Evolutionary conservation across 78 protist genomes (phyloP), one percentile per base, ranked within the genome.

Genomic region (Pelomyxa schiedti): DNA sequence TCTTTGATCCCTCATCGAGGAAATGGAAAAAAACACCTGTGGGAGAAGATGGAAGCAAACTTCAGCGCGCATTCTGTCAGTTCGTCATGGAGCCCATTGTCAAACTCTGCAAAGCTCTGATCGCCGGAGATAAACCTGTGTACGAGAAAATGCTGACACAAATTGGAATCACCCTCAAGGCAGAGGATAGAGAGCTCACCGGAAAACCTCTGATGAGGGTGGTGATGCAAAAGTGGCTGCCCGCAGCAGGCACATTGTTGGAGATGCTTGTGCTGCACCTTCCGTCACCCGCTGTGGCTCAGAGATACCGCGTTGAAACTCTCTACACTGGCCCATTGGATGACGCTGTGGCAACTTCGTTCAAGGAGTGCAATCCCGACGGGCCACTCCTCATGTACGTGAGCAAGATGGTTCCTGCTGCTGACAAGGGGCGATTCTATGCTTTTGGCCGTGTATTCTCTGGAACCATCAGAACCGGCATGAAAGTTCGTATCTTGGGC

Each of bases 211-310:
- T 92, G 6, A 76, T 79, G 38, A 83, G 26, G 47, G 24, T 39
- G 6, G 72, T 88, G 16, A 77, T 88, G 88, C 9, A 1, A 5
- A 24, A 24, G 39, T 78, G 58, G 66, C 32, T 86, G 24, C 91
- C 87, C 4, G 87, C 86, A 0, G 85, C 75, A 0, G 72, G 65
- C 6, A 5, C 69, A 22, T 30, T 87, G 32, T 43, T 88, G 8
- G 83, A 73, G 26, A 76, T 74, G 77, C 69, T 81, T 36, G 81
- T 89, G 32, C 1, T 16, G 2, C 75, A 82, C 37, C 87, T 91
- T 39, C 93, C 93, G 1, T 87, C 92, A 5, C 95, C 95, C 39
- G 8, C 47, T 0, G 74, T 8, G 30, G 91, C 95, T 2, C 90
- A 88, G 73, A 1, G n/a, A 22, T 64, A 80, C 85, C 77, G 92